Evolutionary conservation across 768 basidiomycete species (phyloP), one percentile per base, ranked within the genome.

Genomic region (Boletellus ananas): DNA sequence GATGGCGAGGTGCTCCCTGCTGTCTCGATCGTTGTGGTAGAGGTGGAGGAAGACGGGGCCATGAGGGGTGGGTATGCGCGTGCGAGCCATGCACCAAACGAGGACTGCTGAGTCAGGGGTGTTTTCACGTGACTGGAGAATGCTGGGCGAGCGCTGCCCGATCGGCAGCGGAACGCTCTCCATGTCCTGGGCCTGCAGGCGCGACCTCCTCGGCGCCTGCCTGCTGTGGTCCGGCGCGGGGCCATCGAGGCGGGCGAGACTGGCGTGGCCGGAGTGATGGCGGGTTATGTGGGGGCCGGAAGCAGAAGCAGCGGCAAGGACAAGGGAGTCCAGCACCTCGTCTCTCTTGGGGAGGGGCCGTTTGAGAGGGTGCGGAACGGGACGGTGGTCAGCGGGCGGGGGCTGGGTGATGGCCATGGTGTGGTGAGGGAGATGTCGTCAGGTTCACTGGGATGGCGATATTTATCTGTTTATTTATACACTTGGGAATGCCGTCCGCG

Each of bases 11-110:
- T 99, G 96, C 63, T 99, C 96, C 69, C 98, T 98, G 65, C 66
- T 74, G 71, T 98, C 96, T 46, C 78, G 81, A 60, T 85, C 89
- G 66, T 96, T 98, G 68, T 93, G 91, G 72, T 98, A 98, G 47
- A 98, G 72, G 61, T 98, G 93, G 10, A 98, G 77, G 72, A 97
- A 97, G 16, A 86, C 83, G 12, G 90, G 84, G 6, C 94, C 95
- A 59, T 98, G 91, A 0, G 91, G 90, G 0, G 96, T 99, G 36
- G 96, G 96, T 66, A 98, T 90, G 49, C 96, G 87, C 4, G 96
- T 97, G 49, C 96, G 88, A 12, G 93, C 96, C 84, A 95, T 91
- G 68, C 96, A 99, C 66, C 83, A 85, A 25, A 97, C 89, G 49
- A 83, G 74, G n/a, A 90, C 48, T 4, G 40, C 34, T 0, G 62